Evolutionary conservation across 2,329 filamentous ascomycete genomes (phyloP), one percentile per base, ranked within the genome.

Genomic region (Phialophora macrospora): DNA sequence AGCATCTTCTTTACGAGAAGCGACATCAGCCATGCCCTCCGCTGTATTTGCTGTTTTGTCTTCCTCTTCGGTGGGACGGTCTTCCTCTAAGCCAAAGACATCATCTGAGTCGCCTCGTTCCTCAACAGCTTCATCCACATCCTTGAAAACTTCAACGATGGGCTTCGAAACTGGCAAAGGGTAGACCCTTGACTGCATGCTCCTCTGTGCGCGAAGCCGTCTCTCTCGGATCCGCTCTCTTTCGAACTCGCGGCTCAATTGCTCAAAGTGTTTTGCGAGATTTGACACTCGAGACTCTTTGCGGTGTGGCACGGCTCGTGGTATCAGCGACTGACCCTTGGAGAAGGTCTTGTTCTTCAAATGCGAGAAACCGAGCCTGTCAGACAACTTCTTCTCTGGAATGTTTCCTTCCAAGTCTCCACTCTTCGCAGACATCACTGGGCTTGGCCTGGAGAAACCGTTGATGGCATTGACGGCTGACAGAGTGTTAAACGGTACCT

Each of bases 231-330:
- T 86, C 52, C 95, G 87, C 78, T 99, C 94, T 73, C 94, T 96
- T 75, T 97, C 93, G 71, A 99, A 99, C 74, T 99, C 96, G 26
- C 93, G 89, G 72, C 93, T 97, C 63, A 99, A 83, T 76, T 98
- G 93, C 77, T 99, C 96, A 75, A 99, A 98, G 76, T 98, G 95
- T 72, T 92, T 92, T 20, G 95, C 92, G 57, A 99, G 83, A n/a
- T 89, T 93, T 8, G 93, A 96, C 2, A 99, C 95, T 73, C 90
- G 91, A 3, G 91, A 87, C 60, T 89, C 85, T 70, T 88, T 89
- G 71, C 85, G 88, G 74, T 88, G 91, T 57, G 76, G 74, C 30
- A 97, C 87, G 28, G 95, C 95, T 34, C 95, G 88, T 30, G 93
- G 93, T 66, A 99, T 98, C 49, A 94, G 84, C 0, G 95, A 98